These are phyloP conservation scores for Cicer judaicum DNA, from an alignment of 306 rosid species.

Conservation along the genomic window DNA sequence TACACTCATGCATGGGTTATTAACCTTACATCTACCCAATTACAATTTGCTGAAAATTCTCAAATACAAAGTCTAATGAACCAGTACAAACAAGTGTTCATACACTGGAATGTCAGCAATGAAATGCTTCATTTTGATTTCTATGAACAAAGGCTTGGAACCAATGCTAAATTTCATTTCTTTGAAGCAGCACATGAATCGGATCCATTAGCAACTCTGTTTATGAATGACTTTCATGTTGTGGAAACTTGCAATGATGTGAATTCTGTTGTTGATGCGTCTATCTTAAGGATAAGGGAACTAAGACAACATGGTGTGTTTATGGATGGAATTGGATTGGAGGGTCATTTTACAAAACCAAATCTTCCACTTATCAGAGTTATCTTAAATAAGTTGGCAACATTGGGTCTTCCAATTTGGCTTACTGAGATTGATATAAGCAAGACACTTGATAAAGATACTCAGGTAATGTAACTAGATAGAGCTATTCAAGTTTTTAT, in stretches of 20 bases:
- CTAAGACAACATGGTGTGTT: constrained; percentile 59
- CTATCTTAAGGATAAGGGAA: constrained; percentile 62
- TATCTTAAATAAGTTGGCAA: constrained; percentile 81
- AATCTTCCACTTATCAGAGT: constrained; percentile 85
- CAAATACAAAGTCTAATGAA: constrained; percentile 70
- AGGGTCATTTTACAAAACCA: constrained; percentile 77
- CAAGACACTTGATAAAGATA: constrained; percentile 56
- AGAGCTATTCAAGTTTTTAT: neutral
- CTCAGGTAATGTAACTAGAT: constrained; percentile 56
- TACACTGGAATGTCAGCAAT: constrained; percentile 94
- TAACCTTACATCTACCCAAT: constrained; percentile 58
- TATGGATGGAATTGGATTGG: constrained; percentile 91
- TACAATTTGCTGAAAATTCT: constrained; percentile 61
- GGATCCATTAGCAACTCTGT: constrained; percentile 83
- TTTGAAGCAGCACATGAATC: constrained; percentile 68
- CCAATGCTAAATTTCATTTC: constrained; percentile 67
- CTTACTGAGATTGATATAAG: constrained; percentile 91
- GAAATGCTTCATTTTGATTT: constrained; percentile 97
- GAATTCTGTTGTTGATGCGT: constrained; percentile 74
- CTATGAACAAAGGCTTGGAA: constrained; percentile 79
- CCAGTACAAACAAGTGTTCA: constrained; percentile 74
- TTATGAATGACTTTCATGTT: constrained; percentile 89
- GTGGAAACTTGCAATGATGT: constrained; percentile 84
- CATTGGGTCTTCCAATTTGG: constrained; percentile 82
- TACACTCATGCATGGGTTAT: constrained; percentile 76